phyloP scores from a whole-genome alignment of 2,329 filamentous ascomycete genomes.

The Triangularia setosa region DNA sequence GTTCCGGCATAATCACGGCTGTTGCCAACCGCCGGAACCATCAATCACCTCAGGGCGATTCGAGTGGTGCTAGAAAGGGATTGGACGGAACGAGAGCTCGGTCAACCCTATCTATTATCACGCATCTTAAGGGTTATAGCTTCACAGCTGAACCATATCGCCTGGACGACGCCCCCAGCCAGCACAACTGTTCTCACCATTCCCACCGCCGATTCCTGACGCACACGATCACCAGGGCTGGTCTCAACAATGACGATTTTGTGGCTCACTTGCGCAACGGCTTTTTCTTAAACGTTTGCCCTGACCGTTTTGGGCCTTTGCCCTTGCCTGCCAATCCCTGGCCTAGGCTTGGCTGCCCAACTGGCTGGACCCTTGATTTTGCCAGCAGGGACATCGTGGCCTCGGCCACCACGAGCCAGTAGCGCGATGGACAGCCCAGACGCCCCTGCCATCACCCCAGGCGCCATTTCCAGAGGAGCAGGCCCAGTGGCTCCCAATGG shows the following conservation, averaged over 20 bases:
- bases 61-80: background rate
- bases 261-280: background rate
- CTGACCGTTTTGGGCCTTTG: background rate
- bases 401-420: conserved; percentile 14
- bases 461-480: conserved; percentile 15
- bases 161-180: too few species aligned
- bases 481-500: conserved; percentile 15
- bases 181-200: background rate
- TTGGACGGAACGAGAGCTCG: background rate
- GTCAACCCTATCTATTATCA: background rate
- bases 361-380: conserved; percentile 16
- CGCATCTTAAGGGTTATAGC: background rate
- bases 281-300: background rate
- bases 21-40: background rate
- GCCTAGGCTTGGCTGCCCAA: conserved; percentile 4
- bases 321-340: background rate
- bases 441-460: conserved; percentile 11
- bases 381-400: conserved; percentile 14
- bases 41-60: background rate
- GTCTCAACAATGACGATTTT: background rate
- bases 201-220: background rate
- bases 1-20: background rate
- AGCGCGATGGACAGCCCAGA: conserved; percentile 27
- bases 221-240: background rate
- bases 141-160: background rate